phyloP scores from a whole-genome alignment of 2,329 filamentous ascomycete genomes.

The Cercospora zeae-maydis region DNA sequence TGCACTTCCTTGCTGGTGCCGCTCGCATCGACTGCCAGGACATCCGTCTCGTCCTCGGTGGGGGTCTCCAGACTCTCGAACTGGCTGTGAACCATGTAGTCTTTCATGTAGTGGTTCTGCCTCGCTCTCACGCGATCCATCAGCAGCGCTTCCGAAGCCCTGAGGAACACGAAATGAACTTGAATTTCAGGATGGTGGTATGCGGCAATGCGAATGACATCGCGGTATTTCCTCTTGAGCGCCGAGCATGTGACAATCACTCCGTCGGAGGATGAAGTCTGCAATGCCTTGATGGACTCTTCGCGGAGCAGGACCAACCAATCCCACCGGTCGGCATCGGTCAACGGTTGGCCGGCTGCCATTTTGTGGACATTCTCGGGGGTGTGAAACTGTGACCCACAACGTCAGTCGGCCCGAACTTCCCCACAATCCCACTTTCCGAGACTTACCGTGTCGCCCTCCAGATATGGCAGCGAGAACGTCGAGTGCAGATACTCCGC shows the following conservation, averaged over 20 bases:
- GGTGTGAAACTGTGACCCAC: constrained; percentile 46
- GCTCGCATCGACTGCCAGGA: constrained; percentile 47
- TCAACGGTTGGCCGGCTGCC: constrained; percentile 76
- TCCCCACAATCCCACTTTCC: background rate
- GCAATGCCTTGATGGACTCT: constrained; percentile 39
- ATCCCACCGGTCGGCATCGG: constrained; percentile 93
- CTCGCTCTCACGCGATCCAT: constrained; percentile 70
- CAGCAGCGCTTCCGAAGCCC: constrained; percentile 70
- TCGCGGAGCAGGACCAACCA: constrained; percentile 65
- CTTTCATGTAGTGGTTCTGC: constrained; percentile 91
- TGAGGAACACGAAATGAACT: constrained; percentile 89
- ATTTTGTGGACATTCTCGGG: constrained; percentile 70
- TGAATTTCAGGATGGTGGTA: constrained; percentile 45
- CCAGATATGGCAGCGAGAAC: constrained; percentile 47
- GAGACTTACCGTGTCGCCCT: constrained; percentile 49
- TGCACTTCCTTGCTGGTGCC: constrained; percentile 42
- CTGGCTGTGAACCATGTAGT: constrained; percentile 91
- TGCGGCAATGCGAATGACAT: constrained; percentile 55
- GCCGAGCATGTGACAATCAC: constrained; percentile 97
- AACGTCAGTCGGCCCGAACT: constrained; percentile 5
- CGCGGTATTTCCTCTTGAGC: constrained; percentile 93
- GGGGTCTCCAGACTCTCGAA: constrained; percentile 85
- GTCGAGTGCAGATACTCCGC: constrained; percentile 45
- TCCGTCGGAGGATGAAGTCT: constrained; percentile 41
- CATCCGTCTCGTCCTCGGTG: constrained; percentile 50